These are phyloP conservation scores for Alternaria ethzedia DNA, from an alignment of 2,329 filamentous ascomycete genomes.

Conservation along the genomic window DNA sequence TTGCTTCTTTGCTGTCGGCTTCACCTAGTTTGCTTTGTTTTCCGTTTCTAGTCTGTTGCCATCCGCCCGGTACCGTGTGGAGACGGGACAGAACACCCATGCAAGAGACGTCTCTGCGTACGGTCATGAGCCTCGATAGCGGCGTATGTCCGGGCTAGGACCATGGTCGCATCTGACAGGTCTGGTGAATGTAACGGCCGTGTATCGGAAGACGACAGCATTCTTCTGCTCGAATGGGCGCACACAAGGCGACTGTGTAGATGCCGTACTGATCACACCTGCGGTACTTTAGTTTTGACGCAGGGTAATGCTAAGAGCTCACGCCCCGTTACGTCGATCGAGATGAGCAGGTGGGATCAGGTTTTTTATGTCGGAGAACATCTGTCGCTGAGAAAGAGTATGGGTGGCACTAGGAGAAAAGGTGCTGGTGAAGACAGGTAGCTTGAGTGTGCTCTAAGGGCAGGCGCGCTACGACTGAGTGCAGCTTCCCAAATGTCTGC, in stretches of 20 bases:
- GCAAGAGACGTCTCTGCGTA: not conserved
- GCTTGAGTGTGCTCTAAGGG: not conserved
- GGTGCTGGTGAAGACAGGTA: not conserved
- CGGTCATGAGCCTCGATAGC: not conserved
- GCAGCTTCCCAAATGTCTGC: not conserved
- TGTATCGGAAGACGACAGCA: not conserved
- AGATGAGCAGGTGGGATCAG: not conserved
- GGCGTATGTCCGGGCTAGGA: not conserved
- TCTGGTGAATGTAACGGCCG: not conserved
- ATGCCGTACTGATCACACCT: not conserved
- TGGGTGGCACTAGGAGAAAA: not conserved
- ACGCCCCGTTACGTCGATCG: not conserved
- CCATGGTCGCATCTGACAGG: not conserved
- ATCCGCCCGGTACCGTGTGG: not conserved
- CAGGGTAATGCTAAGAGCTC: not conserved
- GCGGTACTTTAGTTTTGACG: not conserved
- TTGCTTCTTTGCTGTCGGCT: constrained; percentile 5
- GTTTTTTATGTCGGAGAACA: not conserved
- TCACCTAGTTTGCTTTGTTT: not conserved
- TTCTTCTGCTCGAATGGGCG: not conserved
- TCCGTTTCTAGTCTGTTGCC: not conserved
- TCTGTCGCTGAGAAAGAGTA: not conserved
- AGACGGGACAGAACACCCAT: not conserved
- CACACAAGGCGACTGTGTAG: not conserved
- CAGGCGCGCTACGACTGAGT: not conserved